Evolutionary conservation across 345 rosid species (phyloP), one percentile per base, ranked within the genome.

Genomic region (Salix brachista): DNA sequence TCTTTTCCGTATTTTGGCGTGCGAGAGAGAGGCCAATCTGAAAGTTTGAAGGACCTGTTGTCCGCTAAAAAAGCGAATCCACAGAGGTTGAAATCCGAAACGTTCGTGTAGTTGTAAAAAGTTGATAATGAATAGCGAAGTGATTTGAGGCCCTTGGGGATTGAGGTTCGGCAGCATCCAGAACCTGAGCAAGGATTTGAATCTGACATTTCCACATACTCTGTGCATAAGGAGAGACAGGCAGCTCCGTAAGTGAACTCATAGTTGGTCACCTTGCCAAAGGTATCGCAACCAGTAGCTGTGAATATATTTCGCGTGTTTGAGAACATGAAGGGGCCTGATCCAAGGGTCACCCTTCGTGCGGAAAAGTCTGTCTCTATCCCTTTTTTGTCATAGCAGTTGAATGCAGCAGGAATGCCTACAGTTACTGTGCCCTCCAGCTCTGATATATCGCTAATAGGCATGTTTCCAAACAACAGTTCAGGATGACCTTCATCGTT

Each of bases 241-340:
- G 75, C 78, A 9, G 75, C 79, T 4, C 72, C 67, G 3, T 73
- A 79, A 1, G 8, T 67, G 0, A 0, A 4, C 0, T 13, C 28
- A 0, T 1, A 0, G 54, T 81, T 75, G 14, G 2, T 28, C 70
- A 79, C 70, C 21, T 4, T 0, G 19, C 66, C 72, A 1, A 2
- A 0, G 4, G 80, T 80, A 67, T 80, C 80, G 9, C 86, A 84
- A 18, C 86, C 82, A n/a, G 75, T 52, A 4, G 50, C 84, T 4
- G 80, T 80, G 42, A 84, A 76, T 48, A 67, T 78, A 82, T 84
- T 84, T 10, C 70, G 26, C 2, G 69, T 21, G 66, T 68, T 17
- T 0, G 82, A 84, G 13, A 84, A 34, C n/a, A 34, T 42, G 76
- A 64, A 75, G 1, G 82, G 78, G 1, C 72, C 64, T 1, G 0